Base-by-base conservation (phyloP, 83 land plant species). In the Picea engelmannii region DNA sequence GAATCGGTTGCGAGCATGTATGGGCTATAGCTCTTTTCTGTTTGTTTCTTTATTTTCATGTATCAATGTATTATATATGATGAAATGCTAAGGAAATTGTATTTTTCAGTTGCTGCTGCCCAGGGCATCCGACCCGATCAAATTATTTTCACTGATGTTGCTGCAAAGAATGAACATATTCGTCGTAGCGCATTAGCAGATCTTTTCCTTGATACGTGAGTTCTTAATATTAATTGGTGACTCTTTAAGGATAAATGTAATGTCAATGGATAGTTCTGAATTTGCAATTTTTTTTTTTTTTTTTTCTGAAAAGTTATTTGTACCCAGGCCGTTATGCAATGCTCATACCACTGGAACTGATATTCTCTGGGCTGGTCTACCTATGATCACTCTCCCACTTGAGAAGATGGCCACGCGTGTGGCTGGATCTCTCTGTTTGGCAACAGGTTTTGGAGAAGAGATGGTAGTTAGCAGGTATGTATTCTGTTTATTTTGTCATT, bases 351-450 rank as follows among this genome's bases (percentile, higher is more conserved):
- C 99, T 17, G 99, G 99, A 11, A 98, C 99, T 4, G 99, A 98
- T 88, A 87, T 98, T 52, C 83, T 98, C 25, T 98, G 99, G 99
- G 99, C 97, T 69, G 99, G 99, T 71, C 77, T 98, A 42, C 99
- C 99, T 4, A 96, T 98, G 93, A 78, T 98, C 52, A 96, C 99
- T 3, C 84, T 98, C 16, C 99, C 99, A 4, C 90, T 98, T 17
- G 97, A 98, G 82, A 98, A 98, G 70, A 94, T 98, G 99, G 99
- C 99, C 52, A 98, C 97, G 5, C 91, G 99, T 52, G 99, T 96
- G 27, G 99, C 99, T 71, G 97, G 98, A 62, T 98, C 99, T 20
- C 90, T 98, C 7, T 96, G 99, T 76, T 81, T 89, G 24, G 95
- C 99, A 4, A 92, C 99, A 47, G 99, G 97, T 27, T 83, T 92